Evolutionary conservation across 768 basidiomycete species (phyloP).

Genomic region (Mycena olivaceomarginata): DNA sequence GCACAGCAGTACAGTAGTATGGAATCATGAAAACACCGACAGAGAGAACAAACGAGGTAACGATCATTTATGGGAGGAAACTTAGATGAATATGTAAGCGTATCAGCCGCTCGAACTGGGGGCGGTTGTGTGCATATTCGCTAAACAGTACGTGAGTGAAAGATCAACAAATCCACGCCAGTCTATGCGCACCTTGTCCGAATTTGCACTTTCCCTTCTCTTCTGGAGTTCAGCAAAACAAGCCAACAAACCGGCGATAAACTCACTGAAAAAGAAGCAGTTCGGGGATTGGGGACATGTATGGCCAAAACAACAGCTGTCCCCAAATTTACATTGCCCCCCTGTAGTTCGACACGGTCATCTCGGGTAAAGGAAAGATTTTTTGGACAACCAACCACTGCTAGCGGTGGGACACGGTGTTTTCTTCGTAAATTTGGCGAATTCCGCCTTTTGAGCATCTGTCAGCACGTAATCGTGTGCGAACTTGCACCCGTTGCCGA

Average conservation of each 20-base stretch:
- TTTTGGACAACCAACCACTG: not conserved
- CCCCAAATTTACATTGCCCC: constrained; percentile 25
- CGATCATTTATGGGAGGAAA: not conserved
- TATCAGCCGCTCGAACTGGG: not conserved
- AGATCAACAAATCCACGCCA: not conserved
- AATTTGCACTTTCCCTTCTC: constrained; percentile 41
- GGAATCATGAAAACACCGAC: too few relatives aligned
- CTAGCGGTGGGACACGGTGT: constrained; percentile 29
- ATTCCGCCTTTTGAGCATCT: constrained; percentile 28
- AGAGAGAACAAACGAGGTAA: not conserved
- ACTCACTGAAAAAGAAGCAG: constrained; percentile 39
- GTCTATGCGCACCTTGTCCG: constrained; percentile 18
- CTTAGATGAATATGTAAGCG: not conserved
- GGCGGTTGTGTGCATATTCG: constrained; percentile 29
- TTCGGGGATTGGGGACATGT: constrained; percentile 32
- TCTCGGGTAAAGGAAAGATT: not conserved
- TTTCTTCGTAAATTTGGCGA: constrained; percentile 32
- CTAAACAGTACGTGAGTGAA: not conserved
- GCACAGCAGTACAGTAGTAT: too few relatives aligned
- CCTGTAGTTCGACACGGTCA: not conserved
- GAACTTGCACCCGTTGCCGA: constrained; percentile 25
- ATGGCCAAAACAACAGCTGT: constrained; percentile 36
- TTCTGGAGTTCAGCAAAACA: not conserved
- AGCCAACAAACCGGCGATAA: not conserved
- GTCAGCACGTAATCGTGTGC: constrained; percentile 43